Percentiles rank a stretch among this genome's conserved stretches.
phyloP scores from a whole-genome alignment of 495 filamentous ascomycete genomes.

The Chaetomium fimeti region DNA sequence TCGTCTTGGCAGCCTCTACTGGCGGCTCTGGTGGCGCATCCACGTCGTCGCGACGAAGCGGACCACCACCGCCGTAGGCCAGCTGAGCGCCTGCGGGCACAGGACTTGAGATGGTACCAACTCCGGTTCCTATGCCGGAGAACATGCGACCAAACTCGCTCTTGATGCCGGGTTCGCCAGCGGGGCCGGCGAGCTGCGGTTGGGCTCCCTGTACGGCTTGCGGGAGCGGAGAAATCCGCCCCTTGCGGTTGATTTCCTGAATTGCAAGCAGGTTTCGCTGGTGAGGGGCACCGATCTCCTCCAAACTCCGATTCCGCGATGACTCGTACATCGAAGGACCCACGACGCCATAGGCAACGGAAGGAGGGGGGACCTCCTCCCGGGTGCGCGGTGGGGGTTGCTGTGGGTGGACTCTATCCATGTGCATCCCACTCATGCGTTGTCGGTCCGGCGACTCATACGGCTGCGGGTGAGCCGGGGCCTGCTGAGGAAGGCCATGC shows the following conservation, averaged over 20 bases:
- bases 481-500: constrained; percentile 41
- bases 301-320: constrained; percentile 48
- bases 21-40: constrained; percentile 41
- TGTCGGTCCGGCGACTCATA: constrained; percentile 54
- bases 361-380: constrained; percentile 46
- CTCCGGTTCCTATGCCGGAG: constrained; percentile 83
- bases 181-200: constrained; percentile 68
- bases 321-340: constrained; percentile 41
- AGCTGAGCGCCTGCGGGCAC: constrained; percentile 50
- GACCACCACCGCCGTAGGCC: constrained; percentile 42
- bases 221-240: constrained; percentile 72
- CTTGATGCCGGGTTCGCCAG: constrained; percentile 81
- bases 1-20: constrained; percentile 28
- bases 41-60: constrained; percentile 49
- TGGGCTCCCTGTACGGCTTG: constrained; percentile 93
- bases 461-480: constrained; percentile 38
- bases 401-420: constrained; percentile 41
- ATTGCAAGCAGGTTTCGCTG: constrained; percentile 56
- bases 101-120: constrained; percentile 59
- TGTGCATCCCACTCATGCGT: constrained; percentile 37
- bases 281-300: constrained; percentile 57
- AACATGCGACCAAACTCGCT: constrained; percentile 91
- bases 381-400: constrained; percentile 36
- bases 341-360: constrained; percentile 43
- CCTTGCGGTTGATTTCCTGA: constrained; percentile 63